Evolutionary conservation across 805 yeast species (phyloP).

Genomic region (Candida sonorensis): DNA sequence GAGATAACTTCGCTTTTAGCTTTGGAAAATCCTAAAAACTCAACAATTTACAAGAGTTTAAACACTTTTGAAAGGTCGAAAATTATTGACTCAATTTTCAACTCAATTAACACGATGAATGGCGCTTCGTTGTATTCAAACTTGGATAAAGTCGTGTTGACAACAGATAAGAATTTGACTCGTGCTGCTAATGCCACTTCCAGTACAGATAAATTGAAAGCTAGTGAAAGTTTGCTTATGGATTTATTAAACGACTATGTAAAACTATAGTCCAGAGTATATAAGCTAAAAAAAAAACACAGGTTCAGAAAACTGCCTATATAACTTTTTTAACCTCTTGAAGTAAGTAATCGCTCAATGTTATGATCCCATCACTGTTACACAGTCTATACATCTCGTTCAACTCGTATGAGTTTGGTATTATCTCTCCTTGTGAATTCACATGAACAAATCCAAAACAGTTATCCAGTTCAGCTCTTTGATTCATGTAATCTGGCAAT

Average conservation of each 20-base stretch:
- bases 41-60: conserved; percentile 31
- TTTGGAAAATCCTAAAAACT: conserved; percentile 38
- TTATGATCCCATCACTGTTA: conserved; percentile 42
- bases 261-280: conserved; percentile 22
- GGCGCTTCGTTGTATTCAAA: conserved; percentile 12
- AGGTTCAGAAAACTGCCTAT: too few species aligned
- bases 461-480: conserved; percentile 58
- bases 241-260: conserved; percentile 42
- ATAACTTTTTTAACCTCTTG: conserved; percentile 28
- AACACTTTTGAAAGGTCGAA: conserved; percentile 30
- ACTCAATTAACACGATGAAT: conserved; percentile 22
- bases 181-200: too few species aligned
- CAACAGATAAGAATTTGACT: conserved; percentile 15
- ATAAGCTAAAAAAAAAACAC: too few species aligned
- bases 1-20: conserved; percentile 47
- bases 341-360: conserved; percentile 43
- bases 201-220: conserved; percentile 23
- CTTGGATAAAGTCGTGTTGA: conserved; percentile 16
- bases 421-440: conserved; percentile 45
- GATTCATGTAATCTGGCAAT: conserved; percentile 52
- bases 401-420: conserved; percentile 45
- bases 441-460: conserved; percentile 66
- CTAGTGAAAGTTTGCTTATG: conserved; percentile 29
- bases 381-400: conserved; percentile 54
- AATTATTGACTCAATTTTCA: conserved; percentile 35